A percentile compares a stretch with the other conserved stretches of the same genome.
Conservation (phyloP, 345 rosid species). For the Lepidium africanum region DNA sequence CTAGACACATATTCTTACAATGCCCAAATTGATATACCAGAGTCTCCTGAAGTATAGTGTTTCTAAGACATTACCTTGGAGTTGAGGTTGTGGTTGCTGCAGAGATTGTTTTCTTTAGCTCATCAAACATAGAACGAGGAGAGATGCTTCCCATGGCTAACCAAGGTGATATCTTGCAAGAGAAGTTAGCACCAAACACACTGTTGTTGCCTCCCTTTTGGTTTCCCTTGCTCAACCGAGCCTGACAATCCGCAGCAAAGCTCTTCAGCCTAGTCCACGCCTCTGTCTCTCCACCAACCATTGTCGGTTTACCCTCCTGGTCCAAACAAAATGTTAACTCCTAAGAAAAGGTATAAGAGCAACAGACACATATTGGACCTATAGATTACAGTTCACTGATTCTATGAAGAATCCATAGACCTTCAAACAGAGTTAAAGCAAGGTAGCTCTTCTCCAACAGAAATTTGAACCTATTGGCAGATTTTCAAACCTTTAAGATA, state of each 20-base stretch:
- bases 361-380: background rate
- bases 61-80: slow-evolving; percentile 20
- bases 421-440: background rate
- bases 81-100: background rate
- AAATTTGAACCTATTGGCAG: background rate
- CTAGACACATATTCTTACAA: slow-evolving; percentile 3
- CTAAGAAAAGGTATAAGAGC: background rate
- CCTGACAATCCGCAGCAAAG: slow-evolving; percentile 74
- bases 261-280: slow-evolving; percentile 70
- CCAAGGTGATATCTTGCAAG: slow-evolving; percentile 98
- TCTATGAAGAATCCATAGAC: background rate
- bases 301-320: slow-evolving; percentile 68
- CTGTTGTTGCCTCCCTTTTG: slow-evolving; percentile 43
- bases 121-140: slow-evolving; percentile 87
- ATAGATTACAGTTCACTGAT: background rate
- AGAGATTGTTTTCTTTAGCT: slow-evolving; percentile 66
- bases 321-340: background rate
- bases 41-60: background rate
- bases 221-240: slow-evolving; percentile 61
- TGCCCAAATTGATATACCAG: background rate
- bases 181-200: slow-evolving; percentile 87
- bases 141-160: slow-evolving; percentile 81
- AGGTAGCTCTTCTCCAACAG: background rate
- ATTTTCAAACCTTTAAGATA: background rate
- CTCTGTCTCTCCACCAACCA: slow-evolving; percentile 97